These are phyloP conservation scores for Puccinellia tenuiflora DNA, from an alignment of 176 grass and related monocot genomes.

Conservation along the genomic window DNA sequence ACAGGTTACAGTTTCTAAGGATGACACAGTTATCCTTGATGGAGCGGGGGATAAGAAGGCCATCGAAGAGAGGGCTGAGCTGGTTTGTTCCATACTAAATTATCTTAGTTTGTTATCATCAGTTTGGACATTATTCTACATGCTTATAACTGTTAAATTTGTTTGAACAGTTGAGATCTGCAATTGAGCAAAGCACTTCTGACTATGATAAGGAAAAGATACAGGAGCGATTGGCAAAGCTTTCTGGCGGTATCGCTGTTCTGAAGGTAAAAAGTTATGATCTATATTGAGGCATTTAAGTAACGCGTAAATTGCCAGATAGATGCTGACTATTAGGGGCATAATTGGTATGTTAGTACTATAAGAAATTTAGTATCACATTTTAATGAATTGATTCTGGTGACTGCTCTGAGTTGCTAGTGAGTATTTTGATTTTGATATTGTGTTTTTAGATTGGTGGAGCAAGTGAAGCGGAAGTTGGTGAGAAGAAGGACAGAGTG, in stretches of 20 bases:
- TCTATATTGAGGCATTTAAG: not conserved
- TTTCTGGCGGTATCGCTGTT: slow-evolving; percentile 61
- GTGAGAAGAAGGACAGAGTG: slow-evolving; percentile 62
- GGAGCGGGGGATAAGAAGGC: slow-evolving; percentile 55
- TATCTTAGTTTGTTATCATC: not conserved
- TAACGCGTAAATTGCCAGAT: not conserved
- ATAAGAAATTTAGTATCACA: not conserved
- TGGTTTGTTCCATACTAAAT: slow-evolving; percentile 25
- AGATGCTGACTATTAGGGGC: not conserved
- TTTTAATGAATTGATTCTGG: not conserved
- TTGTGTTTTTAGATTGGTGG: slow-evolving; percentile 39
- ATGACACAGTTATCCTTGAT: slow-evolving; percentile 58
- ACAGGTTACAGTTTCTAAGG: slow-evolving; percentile 60
- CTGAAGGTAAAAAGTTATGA: slow-evolving; percentile 41
- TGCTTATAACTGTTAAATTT: not conserved
- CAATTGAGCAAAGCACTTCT: slow-evolving; percentile 58
- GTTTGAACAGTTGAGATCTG: slow-evolving; percentile 49
- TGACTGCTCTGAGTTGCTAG: not conserved
- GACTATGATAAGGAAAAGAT: slow-evolving; percentile 64
- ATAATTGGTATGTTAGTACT: not conserved
- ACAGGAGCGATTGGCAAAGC: slow-evolving; percentile 58
- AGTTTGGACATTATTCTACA: not conserved
- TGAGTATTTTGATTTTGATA: not conserved
- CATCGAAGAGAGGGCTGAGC: slow-evolving; percentile 55
- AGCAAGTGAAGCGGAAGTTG: slow-evolving; percentile 52